These are phyloP conservation scores for Scalesia atractyloides DNA, from an alignment of 129 eudicot genomes.

Conservation along the genomic window DNA sequence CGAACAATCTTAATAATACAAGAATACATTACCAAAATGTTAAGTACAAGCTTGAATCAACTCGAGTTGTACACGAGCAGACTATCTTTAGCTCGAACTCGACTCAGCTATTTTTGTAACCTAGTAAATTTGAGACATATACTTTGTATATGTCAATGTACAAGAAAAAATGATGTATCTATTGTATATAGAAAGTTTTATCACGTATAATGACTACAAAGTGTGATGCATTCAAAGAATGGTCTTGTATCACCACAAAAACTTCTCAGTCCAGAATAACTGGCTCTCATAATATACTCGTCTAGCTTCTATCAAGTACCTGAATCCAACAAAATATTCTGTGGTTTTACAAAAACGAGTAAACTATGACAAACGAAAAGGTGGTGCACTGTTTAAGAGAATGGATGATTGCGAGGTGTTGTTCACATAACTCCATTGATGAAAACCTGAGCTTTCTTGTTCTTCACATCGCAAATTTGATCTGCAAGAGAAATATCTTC, in stretches of 20 bases:
- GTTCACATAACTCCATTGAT: slow-evolving; percentile 22
- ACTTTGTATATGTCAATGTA: not conserved
- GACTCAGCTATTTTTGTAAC: not conserved
- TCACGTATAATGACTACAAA: not conserved
- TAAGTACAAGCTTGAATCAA: not conserved
- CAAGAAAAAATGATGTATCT: not conserved
- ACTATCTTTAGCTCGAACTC: not conserved
- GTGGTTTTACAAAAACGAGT: not conserved
- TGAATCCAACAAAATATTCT: slow-evolving; percentile 1
- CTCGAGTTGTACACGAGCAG: not conserved
- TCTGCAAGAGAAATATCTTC: slow-evolving; percentile 65
- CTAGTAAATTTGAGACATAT: not conserved
- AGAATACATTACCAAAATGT: not conserved
- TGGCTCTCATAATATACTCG: slow-evolving; percentile 4
- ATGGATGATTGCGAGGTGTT: slow-evolving; percentile 18
- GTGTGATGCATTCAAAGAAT: not conserved
- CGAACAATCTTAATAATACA: no score
- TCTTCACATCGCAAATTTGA: slow-evolving; percentile 72
- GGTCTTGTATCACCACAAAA: not conserved
- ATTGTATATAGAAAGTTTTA: not conserved
- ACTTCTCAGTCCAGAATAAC: not conserved
- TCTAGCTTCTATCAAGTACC: slow-evolving; percentile 8
- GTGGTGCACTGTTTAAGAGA: not conserved
- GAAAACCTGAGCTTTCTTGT: slow-evolving; percentile 33
- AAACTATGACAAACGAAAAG: not conserved